These are phyloP conservation scores for Cucumis cinereus DNA, from an alignment of 306 rosid genomes.

Conservation along the genomic window DNA sequence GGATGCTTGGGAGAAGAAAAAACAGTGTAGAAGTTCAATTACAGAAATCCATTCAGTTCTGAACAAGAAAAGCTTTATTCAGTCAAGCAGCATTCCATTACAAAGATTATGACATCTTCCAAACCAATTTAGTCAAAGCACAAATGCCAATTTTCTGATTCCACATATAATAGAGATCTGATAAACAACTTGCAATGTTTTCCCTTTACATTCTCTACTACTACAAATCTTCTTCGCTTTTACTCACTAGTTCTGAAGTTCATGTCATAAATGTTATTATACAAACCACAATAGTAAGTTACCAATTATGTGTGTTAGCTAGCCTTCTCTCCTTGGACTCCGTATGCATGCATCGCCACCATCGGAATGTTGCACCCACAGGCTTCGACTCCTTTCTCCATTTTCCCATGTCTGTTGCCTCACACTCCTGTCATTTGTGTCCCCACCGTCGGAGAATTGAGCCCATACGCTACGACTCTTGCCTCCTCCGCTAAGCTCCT, in stretches of 20 bases:
- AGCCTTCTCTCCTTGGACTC: slow-evolving; percentile 62
- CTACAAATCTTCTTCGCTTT: background rate
- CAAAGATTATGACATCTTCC: slow-evolving; percentile 2
- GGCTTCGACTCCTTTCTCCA: slow-evolving; percentile 52
- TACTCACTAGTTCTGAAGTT: background rate
- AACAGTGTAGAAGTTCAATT: background rate
- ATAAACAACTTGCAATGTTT: background rate
- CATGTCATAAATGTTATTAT: background rate
- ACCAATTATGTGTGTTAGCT: slow-evolving; percentile 23
- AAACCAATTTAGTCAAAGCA: background rate
- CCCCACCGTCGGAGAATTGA: slow-evolving; percentile 86
- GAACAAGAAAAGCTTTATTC: background rate
- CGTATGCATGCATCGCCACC: slow-evolving; percentile 53
- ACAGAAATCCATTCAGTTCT: background rate
- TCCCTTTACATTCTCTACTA: background rate
- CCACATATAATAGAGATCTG: background rate
- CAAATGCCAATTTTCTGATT: background rate
- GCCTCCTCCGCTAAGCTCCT: slow-evolving; percentile 74
- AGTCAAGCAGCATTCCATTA: slow-evolving; percentile 3
- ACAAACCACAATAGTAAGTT: background rate
- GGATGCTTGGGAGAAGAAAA: background rate
- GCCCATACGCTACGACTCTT: slow-evolving; percentile 90
- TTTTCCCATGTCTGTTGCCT: slow-evolving; percentile 88
- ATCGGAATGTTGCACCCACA: slow-evolving; percentile 72
- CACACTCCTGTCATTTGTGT: slow-evolving; percentile 65